A percentile compares a stretch with the other conserved stretches of the same genome.
These are phyloP conservation scores for Lycium ferocissimum DNA, from an alignment of 257 asterid genomes.

Conservation along the genomic window DNA sequence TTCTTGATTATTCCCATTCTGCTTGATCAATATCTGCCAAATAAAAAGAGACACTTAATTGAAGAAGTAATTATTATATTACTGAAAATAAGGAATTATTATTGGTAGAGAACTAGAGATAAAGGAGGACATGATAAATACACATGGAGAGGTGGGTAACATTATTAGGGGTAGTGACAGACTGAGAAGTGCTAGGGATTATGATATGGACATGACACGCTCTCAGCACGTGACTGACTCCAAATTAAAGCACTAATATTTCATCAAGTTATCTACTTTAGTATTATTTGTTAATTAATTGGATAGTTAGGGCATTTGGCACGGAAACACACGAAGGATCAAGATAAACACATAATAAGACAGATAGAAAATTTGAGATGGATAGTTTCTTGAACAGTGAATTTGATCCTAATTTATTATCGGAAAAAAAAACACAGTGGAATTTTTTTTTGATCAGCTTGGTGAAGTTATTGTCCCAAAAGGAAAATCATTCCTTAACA, in stretches of 20 bases:
- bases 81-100: not conserved
- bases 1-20: too few species aligned
- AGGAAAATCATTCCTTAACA: not conserved
- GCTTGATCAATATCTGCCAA: not conserved
- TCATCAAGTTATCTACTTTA: not conserved
- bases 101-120: not conserved
- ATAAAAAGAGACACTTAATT: not conserved
- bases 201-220: constrained; percentile 32
- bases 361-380: not conserved
- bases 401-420: not conserved
- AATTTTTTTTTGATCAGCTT: too few species aligned
- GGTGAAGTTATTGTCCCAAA: not conserved
- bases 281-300: constrained; percentile 18
- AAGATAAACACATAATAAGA: not conserved
- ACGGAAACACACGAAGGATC: not conserved
- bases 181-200: not conserved
- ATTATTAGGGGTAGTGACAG: constrained; percentile 21
- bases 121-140: constrained; percentile 18
- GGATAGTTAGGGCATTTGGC: not conserved
- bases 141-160: constrained; percentile 29
- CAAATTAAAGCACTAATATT: constrained; percentile 14
- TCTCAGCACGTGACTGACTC: constrained; percentile 34
- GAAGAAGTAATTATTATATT: not conserved
- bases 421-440: too few species aligned
- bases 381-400: not conserved